A percentile compares a stretch with the other conserved stretches of the same genome.
These are phyloP conservation scores for Apostasia shenzhenica DNA, from an alignment of 106 monocot species.

Conservation along the genomic window DNA sequence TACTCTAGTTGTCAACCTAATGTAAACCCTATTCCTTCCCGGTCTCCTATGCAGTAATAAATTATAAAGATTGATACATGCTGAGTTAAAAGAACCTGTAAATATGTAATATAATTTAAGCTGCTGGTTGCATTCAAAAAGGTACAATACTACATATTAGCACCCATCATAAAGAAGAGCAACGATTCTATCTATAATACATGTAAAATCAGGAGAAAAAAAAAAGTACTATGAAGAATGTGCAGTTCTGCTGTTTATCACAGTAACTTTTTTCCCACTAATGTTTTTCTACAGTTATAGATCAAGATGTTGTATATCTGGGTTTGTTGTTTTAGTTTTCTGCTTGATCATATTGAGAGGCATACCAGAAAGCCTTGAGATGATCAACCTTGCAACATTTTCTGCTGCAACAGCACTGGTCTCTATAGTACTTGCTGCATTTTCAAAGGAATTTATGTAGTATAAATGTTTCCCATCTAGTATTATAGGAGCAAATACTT, in stretches of 20 bases:
- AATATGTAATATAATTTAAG: too few relatives aligned
- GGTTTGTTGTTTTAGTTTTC: conserved; percentile 1
- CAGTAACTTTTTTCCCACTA: neutral
- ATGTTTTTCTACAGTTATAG: conserved; percentile 2
- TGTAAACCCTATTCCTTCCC: too few relatives aligned
- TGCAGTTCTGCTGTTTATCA: neutral
- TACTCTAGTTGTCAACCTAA: too few relatives aligned
- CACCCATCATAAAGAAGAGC: too few relatives aligned
- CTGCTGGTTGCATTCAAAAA: too few relatives aligned
- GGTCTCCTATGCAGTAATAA: too few relatives aligned
- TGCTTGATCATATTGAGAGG: neutral
- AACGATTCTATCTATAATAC: too few relatives aligned
- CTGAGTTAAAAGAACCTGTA: too few relatives aligned
- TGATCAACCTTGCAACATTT: conserved; percentile 81
- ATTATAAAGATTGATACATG: too few relatives aligned
- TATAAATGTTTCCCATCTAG: conserved; percentile 81
- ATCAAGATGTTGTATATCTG: conserved; percentile 22
- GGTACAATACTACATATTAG: too few relatives aligned
- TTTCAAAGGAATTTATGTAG: conserved; percentile 97
- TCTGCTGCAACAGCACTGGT: conserved; percentile 85
- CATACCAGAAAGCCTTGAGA: conserved; percentile 45
- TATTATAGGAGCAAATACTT: conserved; percentile 79
- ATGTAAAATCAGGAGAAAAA: too few relatives aligned
- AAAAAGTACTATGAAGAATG: too few relatives aligned
- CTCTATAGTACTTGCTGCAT: conserved; percentile 89